Base-by-base conservation (phyloP, 2,329 filamentous ascomycete genomes). In the Sclerotinia borealis region DNA sequence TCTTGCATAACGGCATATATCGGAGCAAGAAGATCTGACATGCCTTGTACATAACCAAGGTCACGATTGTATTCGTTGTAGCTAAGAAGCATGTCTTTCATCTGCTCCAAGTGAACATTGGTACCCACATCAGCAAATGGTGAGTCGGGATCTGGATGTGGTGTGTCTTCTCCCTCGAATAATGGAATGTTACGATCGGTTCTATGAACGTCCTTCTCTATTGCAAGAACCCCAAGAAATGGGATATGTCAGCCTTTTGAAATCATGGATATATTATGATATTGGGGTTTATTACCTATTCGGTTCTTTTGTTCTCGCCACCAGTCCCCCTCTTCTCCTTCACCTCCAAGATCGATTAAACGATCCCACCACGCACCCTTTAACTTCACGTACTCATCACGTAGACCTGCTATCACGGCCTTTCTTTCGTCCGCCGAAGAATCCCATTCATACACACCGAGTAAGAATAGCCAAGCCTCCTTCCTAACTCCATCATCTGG, bases 11-110 rank as follows among this genome's bases (percentile, higher is more conserved):
- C 92, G 4, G 95, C 95, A 73, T 99, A 99, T 65, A 99, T 92
- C 2, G 95, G 95, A 0, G 95, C 92, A 10, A 99, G 85, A 1
- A 99, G 85, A 76, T 99, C 95, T 15, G 92, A 97, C 95, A 99
- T 99, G 66, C 95, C 95, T 79, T 99, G 95, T 1, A 99, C 95
- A 73, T 99, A 99, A 55, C 96, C 95, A 3, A 99, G 83, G 64
- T 95, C 91, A 64, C 87, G 90, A 78, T 99, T 99, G 78, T 96
- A 96, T 77, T 99, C 95, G 75, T 99, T 98, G 76, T 99, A 99
- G 0, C 95, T 98, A 22, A 99, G 83, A 0, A 99, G 87, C 91
- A 99, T 96, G 75, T 99, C 95, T 78, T 99, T 99, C 85, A 99
- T 91, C 79, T 99, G 95, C 77, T 99, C 95, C 67, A 99, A 84